Percentiles rank a stretch among this genome's conserved stretches.
These are phyloP conservation scores for Durotheca rogersii DNA, from an alignment of 495 filamentous ascomycete species.

Conservation along the genomic window DNA sequence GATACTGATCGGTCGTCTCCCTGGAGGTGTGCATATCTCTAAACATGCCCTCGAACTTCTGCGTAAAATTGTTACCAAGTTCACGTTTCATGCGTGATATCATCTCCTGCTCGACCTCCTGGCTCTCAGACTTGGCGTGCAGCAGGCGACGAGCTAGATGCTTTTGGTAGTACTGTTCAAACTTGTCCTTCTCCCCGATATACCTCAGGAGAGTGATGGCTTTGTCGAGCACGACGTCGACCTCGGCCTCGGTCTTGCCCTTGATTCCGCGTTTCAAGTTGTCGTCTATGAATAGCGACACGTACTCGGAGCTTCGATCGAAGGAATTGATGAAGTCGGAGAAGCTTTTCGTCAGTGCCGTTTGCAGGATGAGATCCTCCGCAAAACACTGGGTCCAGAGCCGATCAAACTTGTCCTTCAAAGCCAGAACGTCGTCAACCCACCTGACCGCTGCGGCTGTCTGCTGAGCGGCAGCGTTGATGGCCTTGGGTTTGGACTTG, in stretches of 20 bases:
- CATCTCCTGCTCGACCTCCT: conserved; percentile 92
- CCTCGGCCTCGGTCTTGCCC: conserved; percentile 85
- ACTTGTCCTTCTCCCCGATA: conserved; percentile 88
- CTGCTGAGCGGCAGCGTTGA: conserved; percentile 50
- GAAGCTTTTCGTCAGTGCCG: conserved; percentile 79
- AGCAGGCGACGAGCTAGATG: conserved; percentile 85
- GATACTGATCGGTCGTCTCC: conserved; percentile 77
- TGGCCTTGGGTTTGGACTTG: conserved; percentile 43
- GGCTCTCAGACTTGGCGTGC: conserved; percentile 81
- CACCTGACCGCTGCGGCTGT: conserved; percentile 87
- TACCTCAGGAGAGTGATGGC: conserved; percentile 85
- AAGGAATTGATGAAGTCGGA: conserved; percentile 89
- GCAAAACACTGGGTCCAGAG: conserved; percentile 70
- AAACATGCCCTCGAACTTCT: conserved; percentile 95
- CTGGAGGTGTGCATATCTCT: conserved; percentile 91
- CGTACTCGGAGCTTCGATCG: conserved; percentile 77
- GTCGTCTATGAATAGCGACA: conserved; percentile 96
- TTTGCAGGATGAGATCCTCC: conserved; percentile 75
- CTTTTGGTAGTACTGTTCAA: conserved; percentile 98
- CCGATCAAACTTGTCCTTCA: conserved; percentile 88
- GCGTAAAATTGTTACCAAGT: conserved; percentile 89
- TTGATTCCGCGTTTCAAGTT: conserved; percentile 92
- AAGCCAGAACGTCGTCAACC: conserved; percentile 83
- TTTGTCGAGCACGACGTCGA: conserved; percentile 86
- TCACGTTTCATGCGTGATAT: conserved; percentile 95